Conservation (phyloP, 495 filamentous ascomycete species). For the Sphaerosporella brunnea region DNA sequence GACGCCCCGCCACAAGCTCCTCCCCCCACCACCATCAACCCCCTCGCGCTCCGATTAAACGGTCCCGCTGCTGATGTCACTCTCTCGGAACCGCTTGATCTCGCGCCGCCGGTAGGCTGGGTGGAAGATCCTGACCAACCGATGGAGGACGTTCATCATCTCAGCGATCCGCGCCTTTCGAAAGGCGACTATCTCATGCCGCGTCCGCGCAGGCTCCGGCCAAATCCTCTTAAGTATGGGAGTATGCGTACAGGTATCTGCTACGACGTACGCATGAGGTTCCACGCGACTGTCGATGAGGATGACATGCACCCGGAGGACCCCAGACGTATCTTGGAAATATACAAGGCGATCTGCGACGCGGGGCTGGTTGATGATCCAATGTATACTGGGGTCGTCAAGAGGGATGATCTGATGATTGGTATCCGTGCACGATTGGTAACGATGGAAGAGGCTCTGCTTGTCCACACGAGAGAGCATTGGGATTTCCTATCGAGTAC, state of each 20-base stretch:
- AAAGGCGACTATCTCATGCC: not conserved
- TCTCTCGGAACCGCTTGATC: not conserved
- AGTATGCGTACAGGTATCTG: conserved; percentile 54
- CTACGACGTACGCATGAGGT: conserved; percentile 86
- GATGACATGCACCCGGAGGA: conserved; percentile 82
- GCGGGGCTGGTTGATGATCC: conserved; percentile 53
- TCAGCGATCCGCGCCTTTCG: not conserved
- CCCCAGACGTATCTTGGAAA: conserved; percentile 71
- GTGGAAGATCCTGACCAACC: not conserved
- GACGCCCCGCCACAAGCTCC: not conserved
- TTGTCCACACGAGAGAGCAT: conserved; percentile 58
- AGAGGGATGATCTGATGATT: conserved; percentile 42
- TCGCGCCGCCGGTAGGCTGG: not conserved
- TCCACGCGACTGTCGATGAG: conserved; percentile 61
- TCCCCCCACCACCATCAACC: conserved; percentile 5
- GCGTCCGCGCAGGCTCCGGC: not conserved
- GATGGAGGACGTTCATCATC: not conserved
- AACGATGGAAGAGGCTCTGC: conserved; percentile 53
- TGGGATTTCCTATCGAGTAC: conserved; percentile 58
- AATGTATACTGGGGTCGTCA: conserved; percentile 32
- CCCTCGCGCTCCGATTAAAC: not conserved
- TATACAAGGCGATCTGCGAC: conserved; percentile 66
- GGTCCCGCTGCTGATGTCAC: not conserved
- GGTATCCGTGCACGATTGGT: conserved; percentile 61
- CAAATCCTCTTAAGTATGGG: conserved; percentile 7